A percentile compares a stretch with the other conserved stretches of the same genome.
Evolutionary conservation across 148 eudicot species (phyloP).

Genomic region (Fallopia convolvulus): DNA sequence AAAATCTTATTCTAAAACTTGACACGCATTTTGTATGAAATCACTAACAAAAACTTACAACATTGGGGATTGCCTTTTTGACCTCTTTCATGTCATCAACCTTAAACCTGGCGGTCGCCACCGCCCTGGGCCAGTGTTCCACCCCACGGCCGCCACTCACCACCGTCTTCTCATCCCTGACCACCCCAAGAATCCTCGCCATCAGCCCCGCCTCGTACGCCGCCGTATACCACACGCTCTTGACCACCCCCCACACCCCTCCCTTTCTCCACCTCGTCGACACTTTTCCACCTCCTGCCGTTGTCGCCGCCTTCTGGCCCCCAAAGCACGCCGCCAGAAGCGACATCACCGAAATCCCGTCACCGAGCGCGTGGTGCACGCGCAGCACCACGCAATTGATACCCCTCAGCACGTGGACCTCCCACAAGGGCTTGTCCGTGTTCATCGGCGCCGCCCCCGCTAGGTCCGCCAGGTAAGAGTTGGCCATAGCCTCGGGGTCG

Average conservation of each 20-base stretch:
- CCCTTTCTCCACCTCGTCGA: constrained; percentile 14
- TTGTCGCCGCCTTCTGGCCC: neutral
- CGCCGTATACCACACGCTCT: constrained; percentile 36
- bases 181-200: constrained; percentile 39
- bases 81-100: constrained; percentile 62
- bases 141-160: constrained; percentile 73
- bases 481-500: constrained; percentile 26
- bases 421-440: constrained; percentile 72
- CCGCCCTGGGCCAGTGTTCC: constrained; percentile 69
- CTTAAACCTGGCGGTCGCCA: constrained; percentile 51
- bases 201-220: constrained; percentile 32
- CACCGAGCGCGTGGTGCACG: constrained; percentile 71
- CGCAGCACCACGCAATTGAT: constrained; percentile 43
- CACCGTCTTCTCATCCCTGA: constrained; percentile 43
- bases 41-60: constrained; percentile 28
- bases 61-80: constrained; percentile 38
- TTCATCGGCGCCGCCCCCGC: constrained; percentile 49
- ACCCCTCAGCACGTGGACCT: constrained; percentile 42
- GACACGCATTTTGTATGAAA: too few relatives aligned
- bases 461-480: constrained; percentile 47
- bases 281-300: neutral
- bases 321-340: constrained; percentile 21
- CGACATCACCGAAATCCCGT: constrained; percentile 68
- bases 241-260: constrained; percentile 25
- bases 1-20: too few relatives aligned